A percentile compares a stretch with the other conserved stretches of the same genome.
phyloP scores from a whole-genome alignment of 2,329 filamentous ascomycete species.

The Leptoxyphium fumago region DNA sequence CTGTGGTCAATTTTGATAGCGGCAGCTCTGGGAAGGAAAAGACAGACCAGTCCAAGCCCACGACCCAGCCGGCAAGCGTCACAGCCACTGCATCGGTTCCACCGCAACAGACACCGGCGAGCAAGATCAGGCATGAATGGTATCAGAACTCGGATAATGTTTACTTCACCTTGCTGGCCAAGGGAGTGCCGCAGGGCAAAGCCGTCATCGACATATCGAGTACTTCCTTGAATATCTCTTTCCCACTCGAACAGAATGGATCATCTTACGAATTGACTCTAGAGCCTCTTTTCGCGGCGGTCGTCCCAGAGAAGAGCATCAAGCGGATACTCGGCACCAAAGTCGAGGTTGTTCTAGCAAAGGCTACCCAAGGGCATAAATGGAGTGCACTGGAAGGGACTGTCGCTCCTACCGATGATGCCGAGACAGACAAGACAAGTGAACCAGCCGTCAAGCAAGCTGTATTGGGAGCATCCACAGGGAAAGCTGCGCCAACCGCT shows the following conservation, averaged over 20 bases:
- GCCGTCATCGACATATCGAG: slow-evolving; percentile 35
- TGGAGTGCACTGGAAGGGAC: slow-evolving; percentile 48
- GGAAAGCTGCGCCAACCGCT: slow-evolving; percentile 1
- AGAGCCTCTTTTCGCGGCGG: slow-evolving; percentile 50
- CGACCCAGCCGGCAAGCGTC: slow-evolving; percentile 23
- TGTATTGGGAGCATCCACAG: slow-evolving; percentile 2
- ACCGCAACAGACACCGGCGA: slow-evolving; percentile 29
- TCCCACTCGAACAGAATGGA: slow-evolving; percentile 36
- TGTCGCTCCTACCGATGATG: slow-evolving; percentile 5
- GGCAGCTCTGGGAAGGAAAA: not conserved
- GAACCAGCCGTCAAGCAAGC: slow-evolving; percentile 8
- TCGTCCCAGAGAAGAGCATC: slow-evolving; percentile 47
- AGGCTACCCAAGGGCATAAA: slow-evolving; percentile 49
- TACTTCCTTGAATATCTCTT: slow-evolving; percentile 40
- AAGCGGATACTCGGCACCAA: slow-evolving; percentile 60
- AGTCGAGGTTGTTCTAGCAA: slow-evolving; percentile 60
- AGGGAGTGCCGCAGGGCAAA: slow-evolving; percentile 45
- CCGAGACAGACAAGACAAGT: not conserved
- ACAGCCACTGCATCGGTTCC: slow-evolving; percentile 3
- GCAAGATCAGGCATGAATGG: slow-evolving; percentile 55
- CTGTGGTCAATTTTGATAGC: slow-evolving; percentile 23
- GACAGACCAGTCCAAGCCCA: slow-evolving; percentile 22
- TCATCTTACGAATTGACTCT: slow-evolving; percentile 47
- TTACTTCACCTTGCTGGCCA: slow-evolving; percentile 50
- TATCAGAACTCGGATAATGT: slow-evolving; percentile 49